Conservation (phyloP, 371 early-diverging fungal genomes). For the Rhizopus delemar region DNA sequence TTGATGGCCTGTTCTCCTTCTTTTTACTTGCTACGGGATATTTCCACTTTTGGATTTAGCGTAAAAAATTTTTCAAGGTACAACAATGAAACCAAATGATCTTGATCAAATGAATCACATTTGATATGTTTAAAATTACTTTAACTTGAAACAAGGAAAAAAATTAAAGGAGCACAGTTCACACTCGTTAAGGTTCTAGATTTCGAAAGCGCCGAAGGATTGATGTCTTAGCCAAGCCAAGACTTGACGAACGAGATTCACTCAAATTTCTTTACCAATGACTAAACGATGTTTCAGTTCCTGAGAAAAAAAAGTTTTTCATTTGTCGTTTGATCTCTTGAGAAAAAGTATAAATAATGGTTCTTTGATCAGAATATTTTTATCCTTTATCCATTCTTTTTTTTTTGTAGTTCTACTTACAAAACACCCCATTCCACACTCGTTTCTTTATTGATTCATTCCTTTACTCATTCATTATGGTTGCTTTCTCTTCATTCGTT, state of each 20-base stretch:
- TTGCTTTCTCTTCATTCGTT: slow-evolving; percentile 2
- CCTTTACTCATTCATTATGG: not conserved
- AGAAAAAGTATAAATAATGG: slow-evolving; percentile 5
- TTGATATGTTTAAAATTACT: not conserved
- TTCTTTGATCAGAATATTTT: not conserved
- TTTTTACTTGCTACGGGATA: no score
- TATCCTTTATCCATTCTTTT: not conserved
- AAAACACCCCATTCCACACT: not conserved
- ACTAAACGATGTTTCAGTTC: not conserved
- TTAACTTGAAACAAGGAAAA: not conserved
- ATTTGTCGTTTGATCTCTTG: not conserved
- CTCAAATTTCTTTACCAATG: not conserved
- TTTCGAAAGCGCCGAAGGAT: not conserved
- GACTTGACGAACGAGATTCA: not conserved
- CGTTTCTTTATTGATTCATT: not conserved
- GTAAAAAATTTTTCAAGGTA: not conserved
- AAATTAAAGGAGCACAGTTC: not conserved
- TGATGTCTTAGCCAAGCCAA: not conserved
- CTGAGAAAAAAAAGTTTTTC: not conserved
- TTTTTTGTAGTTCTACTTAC: not conserved
- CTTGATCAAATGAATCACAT: not conserved
- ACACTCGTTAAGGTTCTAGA: not conserved
- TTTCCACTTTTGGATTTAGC: not conserved
- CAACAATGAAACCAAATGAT: not conserved
- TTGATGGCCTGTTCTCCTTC: no score